A percentile compares a stretch with the other conserved stretches of the same genome.
phyloP scores from a whole-genome alignment of 2,329 filamentous ascomycete genomes.

The Teratosphaeria pseudoeucalypti region DNA sequence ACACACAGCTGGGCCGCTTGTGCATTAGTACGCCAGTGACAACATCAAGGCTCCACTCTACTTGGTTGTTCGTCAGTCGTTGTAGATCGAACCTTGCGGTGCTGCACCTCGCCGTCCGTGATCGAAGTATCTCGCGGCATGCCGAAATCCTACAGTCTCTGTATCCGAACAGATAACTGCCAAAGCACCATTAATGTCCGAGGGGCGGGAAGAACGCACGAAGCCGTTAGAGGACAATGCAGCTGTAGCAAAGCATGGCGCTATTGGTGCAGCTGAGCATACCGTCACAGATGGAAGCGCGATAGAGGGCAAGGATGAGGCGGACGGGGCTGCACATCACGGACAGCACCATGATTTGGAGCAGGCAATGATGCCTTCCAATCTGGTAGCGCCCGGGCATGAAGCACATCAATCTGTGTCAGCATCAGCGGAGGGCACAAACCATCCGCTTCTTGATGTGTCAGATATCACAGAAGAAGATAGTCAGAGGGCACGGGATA shows the following conservation, averaged over 20 bases:
- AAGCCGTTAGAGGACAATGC: neutral
- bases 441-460: neutral
- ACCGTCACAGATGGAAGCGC: neutral
- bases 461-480: slow-evolving; percentile 3
- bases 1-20: neutral
- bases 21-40: neutral
- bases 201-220: neutral
- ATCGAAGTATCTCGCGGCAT: neutral
- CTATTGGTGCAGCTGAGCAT: neutral
- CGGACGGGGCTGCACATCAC: neutral
- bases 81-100: neutral
- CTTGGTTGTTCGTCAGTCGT: neutral
- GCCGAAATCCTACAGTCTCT: neutral
- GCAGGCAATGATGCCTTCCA: neutral
- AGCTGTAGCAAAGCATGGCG: neutral
- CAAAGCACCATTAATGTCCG: neutral
- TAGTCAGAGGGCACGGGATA: slow-evolving; percentile 5
- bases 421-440: neutral
- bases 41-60: neutral
- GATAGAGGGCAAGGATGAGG: neutral
- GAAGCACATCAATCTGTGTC: neutral
- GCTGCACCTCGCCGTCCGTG: neutral
- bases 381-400: neutral
- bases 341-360: neutral
- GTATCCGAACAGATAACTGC: neutral